Base-by-base conservation (phyloP, 1,284 basidiomycete genomes). In the Pterula multifida region DNA sequence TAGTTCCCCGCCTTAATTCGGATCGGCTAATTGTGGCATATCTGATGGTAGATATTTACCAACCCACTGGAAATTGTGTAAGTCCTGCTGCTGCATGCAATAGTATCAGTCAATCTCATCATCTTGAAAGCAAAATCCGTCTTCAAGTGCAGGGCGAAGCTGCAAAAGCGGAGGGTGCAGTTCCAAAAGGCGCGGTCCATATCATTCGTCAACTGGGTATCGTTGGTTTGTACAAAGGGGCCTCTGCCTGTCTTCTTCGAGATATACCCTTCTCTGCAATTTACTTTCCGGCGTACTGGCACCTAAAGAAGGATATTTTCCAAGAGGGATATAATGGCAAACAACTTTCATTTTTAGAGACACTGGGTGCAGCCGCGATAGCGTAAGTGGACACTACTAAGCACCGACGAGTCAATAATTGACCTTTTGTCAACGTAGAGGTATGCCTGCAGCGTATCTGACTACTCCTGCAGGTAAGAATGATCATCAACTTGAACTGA, bases 121-220 rank as follows among this genome's bases (percentile, higher is more conserved):
- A 26, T 22, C 47, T 49, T 53, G 6, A 56, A 47, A 90, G 91
- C 55, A 98, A 98, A 75, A 98, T 98, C 62, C 89, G 95, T 52
- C 71, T 98, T 44, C 96, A 99, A 65, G 75, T 99, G 50, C 93
- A 95, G 65, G 95, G 96, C 44, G 95, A 98, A 70, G 82, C 90
- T 28, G 89, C 92, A 26, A 89, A 90, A 61, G 74, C 81, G 3
- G 86, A 86, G 51, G 87, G 84, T 45, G 83, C 81, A 23, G 73
- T 75, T 4, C 83, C 87, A 1, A 84, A 85, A 57, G 92, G 93
- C 35, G 96, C 95, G 2, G 66, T 87, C 3, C 92, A 97, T 65
- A 96, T 98, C 62, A 79, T 98, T 54, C 84, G 89, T 49, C 90
- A 93, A 65, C 73, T 98, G 49, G 95, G 95, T 56, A 71, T 98